phyloP scores from a whole-genome alignment of 1,139 yeast genomes.

The Meyerozyma sp. region DNA sequence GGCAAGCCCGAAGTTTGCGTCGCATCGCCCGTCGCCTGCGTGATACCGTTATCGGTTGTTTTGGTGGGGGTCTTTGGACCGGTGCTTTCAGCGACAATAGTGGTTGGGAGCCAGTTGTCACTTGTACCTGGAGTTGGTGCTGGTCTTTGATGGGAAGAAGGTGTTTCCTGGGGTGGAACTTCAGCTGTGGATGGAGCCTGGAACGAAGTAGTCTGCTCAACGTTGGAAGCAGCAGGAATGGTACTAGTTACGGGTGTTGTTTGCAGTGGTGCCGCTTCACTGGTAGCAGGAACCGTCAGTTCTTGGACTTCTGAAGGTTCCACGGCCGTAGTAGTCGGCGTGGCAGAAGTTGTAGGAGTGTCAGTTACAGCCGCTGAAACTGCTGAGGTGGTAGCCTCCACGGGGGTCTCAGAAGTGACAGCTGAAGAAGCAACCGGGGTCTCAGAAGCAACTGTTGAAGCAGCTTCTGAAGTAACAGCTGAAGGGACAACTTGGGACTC shows the following conservation, averaged over 20 bases:
- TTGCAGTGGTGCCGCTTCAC: constrained; percentile 5
- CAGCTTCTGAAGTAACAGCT: too few relatives aligned
- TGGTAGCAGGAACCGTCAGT: constrained; percentile 3
- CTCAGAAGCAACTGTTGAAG: too few relatives aligned
- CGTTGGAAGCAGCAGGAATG: constrained; percentile 4
- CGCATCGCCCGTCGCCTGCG: constrained; percentile 24
- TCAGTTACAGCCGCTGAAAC: neutral
- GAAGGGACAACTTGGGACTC: neutral
- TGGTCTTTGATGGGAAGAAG: constrained; percentile 1
- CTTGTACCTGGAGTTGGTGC: constrained; percentile 9
- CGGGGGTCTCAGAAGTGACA: neutral
- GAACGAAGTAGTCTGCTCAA: constrained; percentile 2
- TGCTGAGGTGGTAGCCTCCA: neutral
- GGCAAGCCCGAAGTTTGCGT: constrained; percentile 54
- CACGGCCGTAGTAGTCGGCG: neutral
- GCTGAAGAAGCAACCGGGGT: too few relatives aligned
- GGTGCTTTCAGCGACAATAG: constrained; percentile 32
- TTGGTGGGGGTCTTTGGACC: constrained; percentile 19
- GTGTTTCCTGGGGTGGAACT: neutral
- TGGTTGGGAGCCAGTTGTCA: constrained; percentile 48
- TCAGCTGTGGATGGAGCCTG: constrained; percentile 3
- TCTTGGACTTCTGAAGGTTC: constrained; percentile 1
- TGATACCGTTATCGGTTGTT: constrained; percentile 26
- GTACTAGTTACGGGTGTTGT: constrained; percentile 4
- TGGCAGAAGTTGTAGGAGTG: constrained; percentile 1